phyloP scores from a whole-genome alignment of 2,329 filamentous ascomycete genomes.

The Fusarium illudens region DNA sequence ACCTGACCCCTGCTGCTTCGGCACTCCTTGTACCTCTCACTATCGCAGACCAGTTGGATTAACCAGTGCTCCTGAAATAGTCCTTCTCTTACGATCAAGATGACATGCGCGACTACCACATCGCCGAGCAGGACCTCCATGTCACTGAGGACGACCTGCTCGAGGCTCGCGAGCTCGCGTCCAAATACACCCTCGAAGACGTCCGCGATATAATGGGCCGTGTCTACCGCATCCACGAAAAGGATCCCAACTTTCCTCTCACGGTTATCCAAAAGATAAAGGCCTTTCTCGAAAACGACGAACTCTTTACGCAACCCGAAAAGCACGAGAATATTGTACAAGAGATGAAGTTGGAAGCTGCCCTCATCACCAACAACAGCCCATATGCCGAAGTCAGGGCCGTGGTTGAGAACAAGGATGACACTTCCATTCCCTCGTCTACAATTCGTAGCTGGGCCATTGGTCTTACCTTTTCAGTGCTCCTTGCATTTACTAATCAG shows the following conservation, averaged over 20 bases:
- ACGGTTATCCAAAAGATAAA: conserved; percentile 48
- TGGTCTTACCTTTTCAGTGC: conserved; percentile 58
- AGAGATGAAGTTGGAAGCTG: conserved; percentile 62
- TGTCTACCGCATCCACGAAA: conserved; percentile 47
- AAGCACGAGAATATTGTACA: conserved; percentile 52
- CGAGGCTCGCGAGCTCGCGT: conserved; percentile 52
- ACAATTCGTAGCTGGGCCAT: conserved; percentile 64
- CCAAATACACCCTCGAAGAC: conserved; percentile 46
- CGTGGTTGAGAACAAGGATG: conserved; percentile 62
- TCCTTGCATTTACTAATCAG: conserved; percentile 62
- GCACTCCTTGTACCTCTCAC: not conserved
- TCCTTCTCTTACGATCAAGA: conserved; percentile 53
- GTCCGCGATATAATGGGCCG: conserved; percentile 47
- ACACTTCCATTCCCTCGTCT: conserved; percentile 58
- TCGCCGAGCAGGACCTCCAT: conserved; percentile 44
- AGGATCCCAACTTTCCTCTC: conserved; percentile 52
- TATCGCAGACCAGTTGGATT: conserved; percentile 6
- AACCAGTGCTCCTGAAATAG: conserved; percentile 23
- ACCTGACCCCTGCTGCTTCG: not conserved
- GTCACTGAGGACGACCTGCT: conserved; percentile 54
- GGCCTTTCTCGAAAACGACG: conserved; percentile 47
- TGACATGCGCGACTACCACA: conserved; percentile 44
- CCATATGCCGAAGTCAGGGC: conserved; percentile 65
- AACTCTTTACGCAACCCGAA: conserved; percentile 48
- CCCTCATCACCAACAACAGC: conserved; percentile 61